Conservation (phyloP, 2,329 filamentous ascomycete genomes). For the Dendryphion nanum region DNA sequence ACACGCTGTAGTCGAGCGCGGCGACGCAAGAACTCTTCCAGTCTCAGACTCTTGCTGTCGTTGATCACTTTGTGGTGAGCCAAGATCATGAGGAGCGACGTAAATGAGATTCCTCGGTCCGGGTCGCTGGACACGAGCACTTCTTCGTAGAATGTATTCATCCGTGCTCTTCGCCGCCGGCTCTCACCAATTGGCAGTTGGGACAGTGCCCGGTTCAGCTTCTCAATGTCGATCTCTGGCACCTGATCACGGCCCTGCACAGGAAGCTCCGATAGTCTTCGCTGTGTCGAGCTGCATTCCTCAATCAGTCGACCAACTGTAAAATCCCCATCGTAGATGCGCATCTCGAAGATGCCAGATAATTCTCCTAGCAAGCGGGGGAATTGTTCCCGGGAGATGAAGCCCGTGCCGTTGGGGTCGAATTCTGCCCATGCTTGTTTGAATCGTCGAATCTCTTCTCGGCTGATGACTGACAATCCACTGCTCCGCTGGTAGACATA, state of each 20-base stretch:
- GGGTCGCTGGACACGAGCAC: constrained; percentile 90
- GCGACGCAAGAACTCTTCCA: constrained; percentile 92
- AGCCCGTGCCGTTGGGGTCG: constrained; percentile 87
- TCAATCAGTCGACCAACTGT: constrained; percentile 86
- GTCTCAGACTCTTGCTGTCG: constrained; percentile 89
- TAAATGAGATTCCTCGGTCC: constrained; percentile 87
- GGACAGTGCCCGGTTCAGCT: constrained; percentile 70
- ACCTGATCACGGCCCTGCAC: constrained; percentile 40
- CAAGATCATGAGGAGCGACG: constrained; percentile 87
- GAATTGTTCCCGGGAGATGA: constrained; percentile 85
- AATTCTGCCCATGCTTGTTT: constrained; percentile 98
- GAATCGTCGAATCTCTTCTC: constrained; percentile 93
- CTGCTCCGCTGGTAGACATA: constrained; percentile 98
- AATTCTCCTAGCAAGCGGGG: constrained; percentile 86
- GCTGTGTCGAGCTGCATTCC: constrained; percentile 65
- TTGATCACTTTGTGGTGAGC: constrained; percentile 99
- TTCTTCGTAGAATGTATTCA: constrained; percentile 97
- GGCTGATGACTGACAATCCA: constrained; percentile 83
- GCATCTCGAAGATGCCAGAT: constrained; percentile 94
- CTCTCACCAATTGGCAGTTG: constrained; percentile 74
- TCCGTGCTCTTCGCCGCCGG: constrained; percentile 69
- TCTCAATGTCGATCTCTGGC: constrained; percentile 65
- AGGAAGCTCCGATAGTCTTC: constrained; percentile 49
- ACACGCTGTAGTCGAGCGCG: constrained; percentile 88
- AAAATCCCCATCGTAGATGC: constrained; percentile 89